These are phyloP conservation scores for Populus davidiana DNA, from an alignment of 345 rosid genomes.

Conservation along the genomic window DNA sequence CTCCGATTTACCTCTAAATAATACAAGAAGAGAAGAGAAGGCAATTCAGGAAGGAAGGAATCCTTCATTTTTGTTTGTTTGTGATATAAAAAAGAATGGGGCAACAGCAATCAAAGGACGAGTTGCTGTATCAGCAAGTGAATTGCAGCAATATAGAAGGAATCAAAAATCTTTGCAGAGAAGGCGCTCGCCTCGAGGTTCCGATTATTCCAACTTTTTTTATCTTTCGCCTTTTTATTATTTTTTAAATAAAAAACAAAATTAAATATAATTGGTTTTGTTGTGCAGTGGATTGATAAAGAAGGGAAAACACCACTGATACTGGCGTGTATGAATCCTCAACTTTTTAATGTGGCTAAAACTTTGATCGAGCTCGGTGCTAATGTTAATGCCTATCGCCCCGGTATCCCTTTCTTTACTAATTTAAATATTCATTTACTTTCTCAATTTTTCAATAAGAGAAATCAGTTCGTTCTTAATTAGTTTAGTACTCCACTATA, in stretches of 20 bases:
- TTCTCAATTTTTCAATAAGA: background rate
- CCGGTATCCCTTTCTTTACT: slow-evolving; percentile 39
- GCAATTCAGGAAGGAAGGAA: background rate
- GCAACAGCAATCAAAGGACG: slow-evolving; percentile 88
- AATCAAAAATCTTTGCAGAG: slow-evolving; percentile 68
- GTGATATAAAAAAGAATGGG: slow-evolving; percentile 48
- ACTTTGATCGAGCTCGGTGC: slow-evolving; percentile 86
- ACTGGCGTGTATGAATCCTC: slow-evolving; percentile 65
- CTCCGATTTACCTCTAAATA: background rate
- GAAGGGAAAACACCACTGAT: slow-evolving; percentile 96
- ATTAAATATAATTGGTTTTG: background rate
- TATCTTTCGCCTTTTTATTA: background rate
- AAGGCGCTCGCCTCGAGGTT: slow-evolving; percentile 98
- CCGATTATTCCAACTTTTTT: background rate
- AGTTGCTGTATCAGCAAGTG: slow-evolving; percentile 79
- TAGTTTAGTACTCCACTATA: background rate
- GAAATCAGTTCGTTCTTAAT: background rate
- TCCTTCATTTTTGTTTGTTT: background rate
- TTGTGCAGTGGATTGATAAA: slow-evolving; percentile 74
- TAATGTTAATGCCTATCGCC: slow-evolving; percentile 79
- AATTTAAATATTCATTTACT: background rate
- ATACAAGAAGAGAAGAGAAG: background rate
- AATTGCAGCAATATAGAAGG: slow-evolving; percentile 68
- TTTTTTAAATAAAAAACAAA: background rate
- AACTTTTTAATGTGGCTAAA: slow-evolving; percentile 59